These are phyloP conservation scores for Blastobotrys indianensis DNA, from an alignment of 1,139 yeast species.

Conservation along the genomic window DNA sequence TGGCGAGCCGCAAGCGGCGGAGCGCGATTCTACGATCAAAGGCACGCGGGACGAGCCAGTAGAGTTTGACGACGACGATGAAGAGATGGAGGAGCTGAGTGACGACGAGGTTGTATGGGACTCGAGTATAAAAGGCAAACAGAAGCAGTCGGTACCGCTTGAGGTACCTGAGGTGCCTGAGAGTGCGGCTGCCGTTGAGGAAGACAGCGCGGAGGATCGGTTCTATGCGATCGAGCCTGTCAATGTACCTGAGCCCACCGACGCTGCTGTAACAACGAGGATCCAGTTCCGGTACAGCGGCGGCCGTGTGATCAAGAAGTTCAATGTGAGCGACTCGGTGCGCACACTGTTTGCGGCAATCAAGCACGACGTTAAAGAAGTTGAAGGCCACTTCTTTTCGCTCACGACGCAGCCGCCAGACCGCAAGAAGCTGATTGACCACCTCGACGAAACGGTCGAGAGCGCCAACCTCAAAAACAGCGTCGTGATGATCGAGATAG, in stretches of 20 bases:
- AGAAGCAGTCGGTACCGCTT: conserved; percentile 1
- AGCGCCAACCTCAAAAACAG: conserved; percentile 80
- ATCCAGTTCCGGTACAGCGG: conserved; percentile 75
- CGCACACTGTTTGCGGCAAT: conserved; percentile 54
- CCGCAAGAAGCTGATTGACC: conserved; percentile 58
- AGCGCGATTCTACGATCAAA: too few relatives aligned
- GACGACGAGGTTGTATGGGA: conserved; percentile 5
- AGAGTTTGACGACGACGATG: conserved; percentile 12
- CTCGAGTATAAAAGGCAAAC: not conserved
- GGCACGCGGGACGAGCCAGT: conserved; percentile 9
- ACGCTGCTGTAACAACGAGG: conserved; percentile 59
- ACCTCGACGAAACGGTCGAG: conserved; percentile 54
- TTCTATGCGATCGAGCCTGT: conserved; percentile 45
- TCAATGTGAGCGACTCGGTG: conserved; percentile 53
- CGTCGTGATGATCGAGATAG: conserved; percentile 62
- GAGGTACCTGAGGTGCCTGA: conserved; percentile 5
- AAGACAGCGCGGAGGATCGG: conserved; percentile 24
- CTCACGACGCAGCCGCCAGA: conserved; percentile 48
- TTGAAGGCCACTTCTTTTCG: conserved; percentile 49
- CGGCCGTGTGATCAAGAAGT: conserved; percentile 78
- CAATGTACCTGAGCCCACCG: conserved; percentile 57
- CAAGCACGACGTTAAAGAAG: conserved; percentile 48
- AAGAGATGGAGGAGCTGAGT: conserved; percentile 5
- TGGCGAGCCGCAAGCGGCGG: conserved; percentile 6
- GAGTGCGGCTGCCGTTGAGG: too few relatives aligned